phyloP scores from a whole-genome alignment of 1,139 yeast species.

The Kodamaea anthophila region DNA sequence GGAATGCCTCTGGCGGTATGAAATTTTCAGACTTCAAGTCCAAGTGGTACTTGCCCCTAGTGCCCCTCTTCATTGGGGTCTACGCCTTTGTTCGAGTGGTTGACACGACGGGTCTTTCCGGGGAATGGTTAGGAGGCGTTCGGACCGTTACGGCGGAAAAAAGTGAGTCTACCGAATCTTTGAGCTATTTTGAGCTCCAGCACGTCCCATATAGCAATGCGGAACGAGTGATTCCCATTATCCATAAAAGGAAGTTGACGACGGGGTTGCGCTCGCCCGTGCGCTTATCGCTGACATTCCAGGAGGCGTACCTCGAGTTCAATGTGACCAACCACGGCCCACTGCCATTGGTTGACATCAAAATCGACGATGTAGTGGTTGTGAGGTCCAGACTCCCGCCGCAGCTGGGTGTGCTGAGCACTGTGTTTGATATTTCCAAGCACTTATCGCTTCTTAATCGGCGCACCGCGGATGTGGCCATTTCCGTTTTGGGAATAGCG shows the following conservation, averaged over 20 bases:
- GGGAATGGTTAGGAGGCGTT: too few species aligned
- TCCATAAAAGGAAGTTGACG: conserved; percentile 3
- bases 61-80: too few species aligned
- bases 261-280: conserved; percentile 2
- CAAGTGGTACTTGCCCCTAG: too few species aligned
- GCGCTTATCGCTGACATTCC: conserved; percentile 5
- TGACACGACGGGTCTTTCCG: too few species aligned
- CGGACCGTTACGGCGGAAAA: too few species aligned
- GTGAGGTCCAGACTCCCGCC: conserved; percentile 7
- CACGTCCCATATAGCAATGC: conserved; percentile 3
- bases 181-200: conserved; percentile 5
- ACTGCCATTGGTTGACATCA: conserved; percentile 7
- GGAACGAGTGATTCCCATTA: conserved; percentile 1
- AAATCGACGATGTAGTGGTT: conserved; percentile 7
- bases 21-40: too few species aligned
- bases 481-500: conserved; percentile 5
- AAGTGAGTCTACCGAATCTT: too few species aligned
- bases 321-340: conserved; percentile 6
- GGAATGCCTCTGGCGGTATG: too few species aligned
- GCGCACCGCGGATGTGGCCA: conserved; percentile 2
- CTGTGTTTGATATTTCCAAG: conserved; percentile 5
- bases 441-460: conserved; percentile 6
- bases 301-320: conserved; percentile 5
- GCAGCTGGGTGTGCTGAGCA: conserved; percentile 2
- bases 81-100: too few species aligned